Percentiles rank a stretch among this genome's conserved stretches.
Conservation (phyloP, 2,329 filamentous ascomycete genomes). For the Pseudogymnoascus sp. region DNA sequence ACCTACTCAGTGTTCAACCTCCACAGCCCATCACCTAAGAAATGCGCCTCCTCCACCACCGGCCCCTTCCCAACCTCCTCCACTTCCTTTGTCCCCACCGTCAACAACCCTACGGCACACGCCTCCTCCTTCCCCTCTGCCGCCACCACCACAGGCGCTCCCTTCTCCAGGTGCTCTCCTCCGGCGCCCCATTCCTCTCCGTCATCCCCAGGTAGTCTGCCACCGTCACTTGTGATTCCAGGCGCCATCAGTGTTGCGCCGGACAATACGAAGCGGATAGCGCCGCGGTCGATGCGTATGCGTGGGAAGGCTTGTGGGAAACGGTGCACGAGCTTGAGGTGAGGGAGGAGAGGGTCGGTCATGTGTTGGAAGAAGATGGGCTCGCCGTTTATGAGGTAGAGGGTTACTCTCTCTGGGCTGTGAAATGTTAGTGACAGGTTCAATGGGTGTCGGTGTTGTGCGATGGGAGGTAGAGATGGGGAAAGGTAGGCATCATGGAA, state of each 20-base stretch:
- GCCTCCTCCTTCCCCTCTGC: conserved; percentile 92
- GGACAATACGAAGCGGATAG: conserved; percentile 90
- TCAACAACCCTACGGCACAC: conserved; percentile 78
- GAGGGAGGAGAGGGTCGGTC: conserved; percentile 66
- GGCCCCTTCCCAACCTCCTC: conserved; percentile 92
- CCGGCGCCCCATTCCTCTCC: conserved; percentile 29
- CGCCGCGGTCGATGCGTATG: conserved; percentile 86
- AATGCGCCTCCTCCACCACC: conserved; percentile 90
- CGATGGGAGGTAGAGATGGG: neutral
- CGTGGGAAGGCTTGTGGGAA: conserved; percentile 79
- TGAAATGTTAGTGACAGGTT: conserved; percentile 10
- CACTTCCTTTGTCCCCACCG: conserved; percentile 80
- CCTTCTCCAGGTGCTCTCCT: conserved; percentile 64
- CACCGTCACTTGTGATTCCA: conserved; percentile 76
- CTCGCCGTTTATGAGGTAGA: conserved; percentile 71
- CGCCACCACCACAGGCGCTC: conserved; percentile 77
- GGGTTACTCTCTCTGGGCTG: conserved; percentile 74
- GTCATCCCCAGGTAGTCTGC: conserved; percentile 54
- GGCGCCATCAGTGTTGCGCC: conserved; percentile 96
- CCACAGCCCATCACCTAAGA: conserved; percentile 90
- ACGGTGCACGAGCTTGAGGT: conserved; percentile 80
- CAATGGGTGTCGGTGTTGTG: neutral
- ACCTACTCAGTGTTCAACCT: conserved; percentile 30
- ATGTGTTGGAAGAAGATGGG: conserved; percentile 90
- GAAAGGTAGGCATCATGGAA: neutral